Percentiles rank a stretch among this genome's conserved stretches.
Conservation (phyloP, 371 early-diverging fungal genomes). For the Mortierella polycephala region DNA sequence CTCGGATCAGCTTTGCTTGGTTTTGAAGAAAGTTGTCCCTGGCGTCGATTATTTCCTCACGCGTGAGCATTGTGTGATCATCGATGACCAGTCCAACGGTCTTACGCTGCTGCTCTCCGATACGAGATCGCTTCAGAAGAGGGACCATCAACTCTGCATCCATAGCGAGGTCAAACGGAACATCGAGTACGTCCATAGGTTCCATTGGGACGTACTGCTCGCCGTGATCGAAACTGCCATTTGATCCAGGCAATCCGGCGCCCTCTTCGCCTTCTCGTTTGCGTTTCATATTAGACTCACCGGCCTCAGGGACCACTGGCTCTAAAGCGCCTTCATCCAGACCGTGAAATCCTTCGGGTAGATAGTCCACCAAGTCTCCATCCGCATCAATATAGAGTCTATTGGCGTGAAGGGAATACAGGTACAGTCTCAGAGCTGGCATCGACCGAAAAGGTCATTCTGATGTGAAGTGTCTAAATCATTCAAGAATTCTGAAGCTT, state of each 20-base stretch:
- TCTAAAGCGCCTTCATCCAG: background rate
- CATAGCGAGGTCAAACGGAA: background rate
- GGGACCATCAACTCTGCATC: too few species aligned
- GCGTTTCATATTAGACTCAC: background rate
- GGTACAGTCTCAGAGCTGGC: background rate
- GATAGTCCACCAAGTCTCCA: constrained; percentile 32
- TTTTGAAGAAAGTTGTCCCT: constrained; percentile 6
- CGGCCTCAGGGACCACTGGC: background rate
- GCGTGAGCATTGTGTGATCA: constrained; percentile 22
- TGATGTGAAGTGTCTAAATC: background rate
- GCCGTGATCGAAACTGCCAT: background rate
- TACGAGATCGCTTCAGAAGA: background rate
- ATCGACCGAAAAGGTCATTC: background rate
- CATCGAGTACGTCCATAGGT: background rate
- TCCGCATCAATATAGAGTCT: constrained; percentile 46
- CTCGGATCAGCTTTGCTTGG: constrained; percentile 17
- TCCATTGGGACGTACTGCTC: background rate
- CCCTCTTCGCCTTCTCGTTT: background rate
- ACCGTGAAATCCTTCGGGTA: constrained; percentile 16
- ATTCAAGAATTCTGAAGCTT: background rate
- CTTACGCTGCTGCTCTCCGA: background rate
- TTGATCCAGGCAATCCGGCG: background rate
- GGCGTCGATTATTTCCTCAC: constrained; percentile 7
- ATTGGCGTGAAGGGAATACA: background rate
- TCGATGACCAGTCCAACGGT: constrained; percentile 9